A percentile compares a stretch with the other conserved stretches of the same genome.
phyloP scores from a whole-genome alignment of 2,329 filamentous ascomycete genomes.

The Phialophora macrospora region DNA sequence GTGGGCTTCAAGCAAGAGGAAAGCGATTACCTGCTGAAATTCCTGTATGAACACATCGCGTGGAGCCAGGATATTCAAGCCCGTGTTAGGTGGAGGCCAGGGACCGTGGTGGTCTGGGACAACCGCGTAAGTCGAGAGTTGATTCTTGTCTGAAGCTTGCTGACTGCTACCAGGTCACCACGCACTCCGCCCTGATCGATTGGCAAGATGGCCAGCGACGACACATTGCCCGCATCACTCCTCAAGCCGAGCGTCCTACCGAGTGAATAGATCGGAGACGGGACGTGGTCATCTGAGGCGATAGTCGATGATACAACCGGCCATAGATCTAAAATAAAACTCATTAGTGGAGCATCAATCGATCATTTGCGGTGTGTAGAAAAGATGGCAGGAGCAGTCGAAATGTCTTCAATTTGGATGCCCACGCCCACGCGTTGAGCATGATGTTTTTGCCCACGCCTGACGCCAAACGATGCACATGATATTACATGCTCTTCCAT shows the following conservation, averaged over 20 bases:
- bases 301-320: not conserved
- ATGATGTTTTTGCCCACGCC: constrained; percentile 21
- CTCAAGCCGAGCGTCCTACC: constrained; percentile 56
- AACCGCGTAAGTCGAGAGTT: constrained; percentile 31
- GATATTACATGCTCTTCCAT: constrained; percentile 9
- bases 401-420: constrained; percentile 23
- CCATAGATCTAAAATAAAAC: constrained; percentile 17
- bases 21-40: constrained; percentile 53
- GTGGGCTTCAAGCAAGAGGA: constrained; percentile 56
- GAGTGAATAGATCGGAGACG: constrained; percentile 42
- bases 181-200: constrained; percentile 57
- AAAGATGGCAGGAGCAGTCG: constrained; percentile 1
- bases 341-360: constrained; percentile 23
- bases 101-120: constrained; percentile 50
- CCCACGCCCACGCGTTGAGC: constrained; percentile 3
- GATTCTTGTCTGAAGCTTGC: constrained; percentile 46
- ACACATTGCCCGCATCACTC: constrained; percentile 59
- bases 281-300: constrained; percentile 1
- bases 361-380: constrained; percentile 14
- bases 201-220: constrained; percentile 59
- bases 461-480: constrained; percentile 34
- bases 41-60: constrained; percentile 55
- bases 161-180: constrained; percentile 21
- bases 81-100: constrained; percentile 55
- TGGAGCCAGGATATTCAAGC: constrained; percentile 56